phyloP scores from a whole-genome alignment of 2,329 filamentous ascomycete species.

The Thermothelomyces thermophilus region DNA sequence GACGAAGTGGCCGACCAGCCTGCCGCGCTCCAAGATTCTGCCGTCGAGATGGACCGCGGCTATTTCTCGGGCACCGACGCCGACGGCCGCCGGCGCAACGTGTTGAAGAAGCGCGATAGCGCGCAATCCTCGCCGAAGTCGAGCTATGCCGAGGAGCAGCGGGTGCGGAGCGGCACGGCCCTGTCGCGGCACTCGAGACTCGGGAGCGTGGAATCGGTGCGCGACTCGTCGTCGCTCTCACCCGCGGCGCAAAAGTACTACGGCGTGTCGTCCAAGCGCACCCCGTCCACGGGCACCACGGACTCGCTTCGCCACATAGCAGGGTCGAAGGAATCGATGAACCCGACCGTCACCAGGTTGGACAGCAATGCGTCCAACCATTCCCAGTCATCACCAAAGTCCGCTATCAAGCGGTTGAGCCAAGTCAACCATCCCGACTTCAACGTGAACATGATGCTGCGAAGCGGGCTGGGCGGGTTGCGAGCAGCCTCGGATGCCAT shows the following conservation, averaged over 20 bases:
- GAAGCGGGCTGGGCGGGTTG: slow-evolving; percentile 63
- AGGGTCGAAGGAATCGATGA: slow-evolving; percentile 46
- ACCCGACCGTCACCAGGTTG: slow-evolving; percentile 56
- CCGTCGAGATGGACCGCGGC: slow-evolving; percentile 68
- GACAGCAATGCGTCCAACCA: slow-evolving; percentile 37
- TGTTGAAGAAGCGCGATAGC: slow-evolving; percentile 72
- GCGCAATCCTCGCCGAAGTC: slow-evolving; percentile 55
- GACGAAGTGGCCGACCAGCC: slow-evolving; percentile 37
- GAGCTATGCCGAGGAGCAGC: slow-evolving; percentile 70
- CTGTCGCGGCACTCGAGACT: slow-evolving; percentile 70
- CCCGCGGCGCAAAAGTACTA: slow-evolving; percentile 67
- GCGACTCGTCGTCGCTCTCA: slow-evolving; percentile 52
- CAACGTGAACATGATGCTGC: slow-evolving; percentile 44
- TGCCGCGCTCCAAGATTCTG: slow-evolving; percentile 40
- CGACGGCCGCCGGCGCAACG: slow-evolving; percentile 67
- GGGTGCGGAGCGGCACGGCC: slow-evolving; percentile 57
- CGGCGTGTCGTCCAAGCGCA: slow-evolving; percentile 43
- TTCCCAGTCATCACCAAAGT: slow-evolving; percentile 33
- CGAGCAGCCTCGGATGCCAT: slow-evolving; percentile 79
- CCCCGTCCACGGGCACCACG: slow-evolving; percentile 53
- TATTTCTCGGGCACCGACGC: slow-evolving; percentile 90
- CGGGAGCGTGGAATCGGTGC: slow-evolving; percentile 69
- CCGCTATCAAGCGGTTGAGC: slow-evolving; percentile 39
- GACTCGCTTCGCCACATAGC: slow-evolving; percentile 47
- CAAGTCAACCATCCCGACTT: slow-evolving; percentile 49